These are phyloP conservation scores for Penicillium paxilli DNA, from an alignment of 495 filamentous ascomycete species.

Conservation along the genomic window DNA sequence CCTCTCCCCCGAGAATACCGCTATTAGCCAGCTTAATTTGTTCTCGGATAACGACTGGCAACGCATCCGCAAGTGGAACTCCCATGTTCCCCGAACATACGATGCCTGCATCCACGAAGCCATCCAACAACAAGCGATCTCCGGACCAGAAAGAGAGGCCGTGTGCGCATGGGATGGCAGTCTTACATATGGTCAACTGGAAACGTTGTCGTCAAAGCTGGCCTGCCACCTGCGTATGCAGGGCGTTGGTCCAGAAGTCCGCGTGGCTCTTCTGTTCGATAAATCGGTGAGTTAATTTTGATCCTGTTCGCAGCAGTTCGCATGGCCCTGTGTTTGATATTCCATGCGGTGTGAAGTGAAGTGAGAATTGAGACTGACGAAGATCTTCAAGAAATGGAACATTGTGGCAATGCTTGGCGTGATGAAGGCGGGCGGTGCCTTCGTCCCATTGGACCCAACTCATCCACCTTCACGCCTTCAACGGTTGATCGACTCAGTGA, in stretches of 20 bases:
- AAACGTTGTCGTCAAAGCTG: slow-evolving; percentile 45
- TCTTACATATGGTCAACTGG: slow-evolving; percentile 57
- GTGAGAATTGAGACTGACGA: slow-evolving; percentile 5
- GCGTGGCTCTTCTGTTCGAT: slow-evolving; percentile 57
- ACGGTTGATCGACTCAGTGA: slow-evolving; percentile 38
- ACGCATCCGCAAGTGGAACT: slow-evolving; percentile 44
- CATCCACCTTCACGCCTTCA: slow-evolving; percentile 55
- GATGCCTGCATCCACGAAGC: slow-evolving; percentile 54
- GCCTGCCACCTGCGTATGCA: slow-evolving; percentile 45
- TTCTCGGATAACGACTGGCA: slow-evolving; percentile 41
- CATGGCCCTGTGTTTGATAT: background rate
- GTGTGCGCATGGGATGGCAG: slow-evolving; percentile 60
- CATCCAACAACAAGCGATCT: slow-evolving; percentile 42
- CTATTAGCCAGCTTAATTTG: slow-evolving; percentile 33
- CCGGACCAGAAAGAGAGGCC: slow-evolving; percentile 43
- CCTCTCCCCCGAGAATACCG: slow-evolving; percentile 27
- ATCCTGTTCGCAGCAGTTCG: background rate
- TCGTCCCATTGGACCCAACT: slow-evolving; percentile 58
- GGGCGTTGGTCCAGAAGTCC: slow-evolving; percentile 47
- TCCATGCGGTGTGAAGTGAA: background rate
- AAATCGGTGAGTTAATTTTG: slow-evolving; percentile 50
- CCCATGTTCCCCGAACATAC: slow-evolving; percentile 25
- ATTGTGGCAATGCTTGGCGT: slow-evolving; percentile 57
- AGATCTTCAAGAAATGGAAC: slow-evolving; percentile 50
- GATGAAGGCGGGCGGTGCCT: slow-evolving; percentile 59